Percentiles rank a stretch among this genome's conserved stretches.
phyloP scores from a whole-genome alignment of 768 basidiomycete genomes.

The Podaxis sp. region DNA sequence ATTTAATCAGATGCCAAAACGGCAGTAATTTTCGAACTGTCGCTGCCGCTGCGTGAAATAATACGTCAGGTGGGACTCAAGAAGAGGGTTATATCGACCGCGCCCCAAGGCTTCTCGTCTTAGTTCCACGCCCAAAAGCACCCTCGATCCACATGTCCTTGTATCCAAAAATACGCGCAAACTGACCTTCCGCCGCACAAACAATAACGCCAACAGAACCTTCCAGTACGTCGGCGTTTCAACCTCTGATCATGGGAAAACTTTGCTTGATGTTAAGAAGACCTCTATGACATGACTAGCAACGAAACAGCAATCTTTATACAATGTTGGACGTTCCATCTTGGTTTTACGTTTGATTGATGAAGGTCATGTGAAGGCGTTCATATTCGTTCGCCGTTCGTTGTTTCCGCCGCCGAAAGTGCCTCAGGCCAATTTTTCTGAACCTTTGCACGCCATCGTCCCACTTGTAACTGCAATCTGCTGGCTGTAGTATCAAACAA shows the following conservation, averaged over 20 bases:
- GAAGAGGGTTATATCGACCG: not conserved
- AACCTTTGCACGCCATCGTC: not conserved
- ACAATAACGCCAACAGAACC: not conserved
- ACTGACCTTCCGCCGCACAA: not conserved
- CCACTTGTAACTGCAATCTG: not conserved
- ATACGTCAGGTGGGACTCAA: not conserved
- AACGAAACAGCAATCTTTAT: not conserved
- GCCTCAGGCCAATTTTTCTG: not conserved
- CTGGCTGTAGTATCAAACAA: too few relatives aligned
- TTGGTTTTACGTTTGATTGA: not conserved
- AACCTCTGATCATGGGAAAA: not conserved
- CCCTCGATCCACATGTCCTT: not conserved
- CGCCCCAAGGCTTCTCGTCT: not conserved
- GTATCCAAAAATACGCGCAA: not conserved
- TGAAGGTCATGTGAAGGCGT: not conserved
- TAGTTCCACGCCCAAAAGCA: not conserved
- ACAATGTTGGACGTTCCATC: too few relatives aligned
- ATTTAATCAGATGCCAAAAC: not conserved
- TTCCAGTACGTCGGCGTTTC: not conserved
- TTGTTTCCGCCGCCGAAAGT: too few relatives aligned
- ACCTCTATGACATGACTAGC: not conserved
- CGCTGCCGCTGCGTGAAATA: not conserved
- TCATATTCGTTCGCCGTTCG: not conserved
- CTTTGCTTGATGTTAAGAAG: not conserved
- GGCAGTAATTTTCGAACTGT: not conserved